phyloP scores from a whole-genome alignment of 2,329 filamentous ascomycete species.

The Pyrenochaeta sp. region DNA sequence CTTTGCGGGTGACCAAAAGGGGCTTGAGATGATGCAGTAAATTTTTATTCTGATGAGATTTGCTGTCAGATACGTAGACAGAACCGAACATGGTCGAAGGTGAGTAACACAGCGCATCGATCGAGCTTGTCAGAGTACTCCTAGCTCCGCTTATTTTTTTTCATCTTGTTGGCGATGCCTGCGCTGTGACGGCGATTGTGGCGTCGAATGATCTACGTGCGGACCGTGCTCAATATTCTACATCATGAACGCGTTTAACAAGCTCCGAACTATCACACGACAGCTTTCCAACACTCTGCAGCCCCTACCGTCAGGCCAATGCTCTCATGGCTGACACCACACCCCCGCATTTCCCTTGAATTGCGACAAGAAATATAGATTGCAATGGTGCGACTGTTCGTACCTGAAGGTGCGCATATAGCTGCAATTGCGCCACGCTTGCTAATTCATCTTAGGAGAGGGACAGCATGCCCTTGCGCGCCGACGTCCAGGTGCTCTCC shows the following conservation, averaged over 20 bases:
- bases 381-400: constrained; percentile 34
- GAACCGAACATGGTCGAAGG: too few species aligned
- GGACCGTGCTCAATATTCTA: constrained; percentile 13
- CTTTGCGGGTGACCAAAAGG: too few species aligned
- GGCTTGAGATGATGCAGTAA: too few species aligned
- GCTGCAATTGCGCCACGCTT: not conserved
- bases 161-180: too few species aligned
- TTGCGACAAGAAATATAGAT: not conserved
- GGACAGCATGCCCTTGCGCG: constrained; percentile 25
- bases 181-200: constrained; percentile 8
- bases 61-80: too few species aligned
- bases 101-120: too few species aligned
- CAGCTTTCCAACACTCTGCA: not conserved
- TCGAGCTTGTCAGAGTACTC: too few species aligned
- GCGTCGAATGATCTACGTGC: constrained; percentile 9
- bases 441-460: constrained; percentile 27
- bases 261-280: not conserved
- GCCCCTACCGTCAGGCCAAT: not conserved
- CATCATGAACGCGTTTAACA: constrained; percentile 13
- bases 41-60: too few species aligned
- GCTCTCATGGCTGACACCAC: not conserved
- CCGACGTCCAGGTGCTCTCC: constrained; percentile 9
- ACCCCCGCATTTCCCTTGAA: not conserved
- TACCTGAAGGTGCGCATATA: constrained; percentile 27
- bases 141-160: too few species aligned